Evolutionary conservation across 2,329 filamentous ascomycete species (phyloP), one percentile per base, ranked within the genome.

Genomic region (Nemania sp.): DNA sequence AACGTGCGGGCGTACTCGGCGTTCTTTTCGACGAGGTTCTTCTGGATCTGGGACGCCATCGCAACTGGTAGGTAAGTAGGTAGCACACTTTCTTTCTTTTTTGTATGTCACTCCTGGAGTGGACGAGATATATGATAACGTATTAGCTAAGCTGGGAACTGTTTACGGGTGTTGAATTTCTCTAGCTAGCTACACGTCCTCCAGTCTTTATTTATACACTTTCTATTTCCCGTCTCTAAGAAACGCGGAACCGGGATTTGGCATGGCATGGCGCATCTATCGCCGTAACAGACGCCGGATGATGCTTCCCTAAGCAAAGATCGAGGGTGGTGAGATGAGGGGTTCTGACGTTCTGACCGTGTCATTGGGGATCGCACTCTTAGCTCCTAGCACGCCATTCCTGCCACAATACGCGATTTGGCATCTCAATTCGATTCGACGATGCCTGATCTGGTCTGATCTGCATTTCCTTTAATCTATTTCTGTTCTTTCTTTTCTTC

Each of bases 21-120:
- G 72, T 90, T 90, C 49, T 81, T 81, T 48, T 79, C 72, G 55
- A 83, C 77, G 20, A 89, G 73, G 60, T 86, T 84, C 63, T 83
- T 73, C 67, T 85, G 83, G 57, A 80, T 79, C 13, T 77, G 71
- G 47, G 80, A 67, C 12, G 70, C 13, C 70, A 72, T 73, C 20
- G 25, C 51, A n/a, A 7, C 9, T 43, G 40, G n/a, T 51, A 20
- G 25, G 25, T 29, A 29, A n/a, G 6, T 20, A 11, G 10, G 21
- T 17, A n/a, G n/a, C n/a, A n/a, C n/a, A n/a, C 42, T 54, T 51
- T 15, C 48, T 13, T 47, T 21, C 18, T 25, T 17, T 10, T 45
- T 45, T 20, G 20, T 45, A 45, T 45, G 12, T 13, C 6, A 32
- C 20, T 43, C 10, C 11, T 43, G 39, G 17, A 12, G 4, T 35